Evolutionary conservation across 768 basidiomycete species (phyloP).

Genomic region (Boletus huronensis): DNA sequence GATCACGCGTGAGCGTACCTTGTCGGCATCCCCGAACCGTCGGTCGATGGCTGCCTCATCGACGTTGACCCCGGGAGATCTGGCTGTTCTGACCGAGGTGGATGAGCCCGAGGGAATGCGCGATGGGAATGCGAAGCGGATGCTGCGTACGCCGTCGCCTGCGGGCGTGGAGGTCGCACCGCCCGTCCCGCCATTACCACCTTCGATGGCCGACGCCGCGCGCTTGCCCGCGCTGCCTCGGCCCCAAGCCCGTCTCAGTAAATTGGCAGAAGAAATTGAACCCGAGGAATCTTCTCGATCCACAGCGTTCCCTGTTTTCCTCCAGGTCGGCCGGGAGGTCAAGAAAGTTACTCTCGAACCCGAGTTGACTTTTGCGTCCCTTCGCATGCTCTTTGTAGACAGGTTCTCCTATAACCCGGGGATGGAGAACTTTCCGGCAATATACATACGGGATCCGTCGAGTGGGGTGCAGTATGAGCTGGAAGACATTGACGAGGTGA

Average conservation of each 20-base stretch:
- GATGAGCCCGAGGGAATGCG: constrained; percentile 44
- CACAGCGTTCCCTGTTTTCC: constrained; percentile 63
- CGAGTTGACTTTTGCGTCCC: constrained; percentile 63
- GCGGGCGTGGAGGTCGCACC: constrained; percentile 18
- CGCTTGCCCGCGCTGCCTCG: constrained; percentile 9
- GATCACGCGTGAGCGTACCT: constrained; percentile 46
- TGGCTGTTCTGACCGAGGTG: constrained; percentile 70
- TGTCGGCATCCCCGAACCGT: constrained; percentile 51
- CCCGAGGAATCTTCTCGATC: constrained; percentile 16
- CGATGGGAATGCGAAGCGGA: constrained; percentile 22
- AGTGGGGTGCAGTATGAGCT: constrained; percentile 95
- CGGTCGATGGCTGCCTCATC: constrained; percentile 64
- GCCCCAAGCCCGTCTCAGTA: constrained; percentile 9
- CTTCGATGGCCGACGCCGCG: constrained; percentile 41
- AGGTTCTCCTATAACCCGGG: constrained; percentile 93
- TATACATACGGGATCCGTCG: constrained; percentile 90
- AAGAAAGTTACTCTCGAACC: constrained; percentile 79
- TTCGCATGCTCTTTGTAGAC: constrained; percentile 90
- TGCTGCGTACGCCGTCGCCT: constrained; percentile 37
- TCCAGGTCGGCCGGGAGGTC: constrained; percentile 87
- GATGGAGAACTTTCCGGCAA: constrained; percentile 88
- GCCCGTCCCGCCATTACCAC: constrained; percentile 48
- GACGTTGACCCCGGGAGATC: constrained; percentile 63
- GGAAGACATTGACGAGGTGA: constrained; percentile 91
- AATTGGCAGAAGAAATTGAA: constrained; percentile 19